Percentiles rank a stretch among this genome's conserved stretches.
Conservation (phyloP, 2,329 filamentous ascomycete species). For the Tolypocladium ovalisporum region DNA sequence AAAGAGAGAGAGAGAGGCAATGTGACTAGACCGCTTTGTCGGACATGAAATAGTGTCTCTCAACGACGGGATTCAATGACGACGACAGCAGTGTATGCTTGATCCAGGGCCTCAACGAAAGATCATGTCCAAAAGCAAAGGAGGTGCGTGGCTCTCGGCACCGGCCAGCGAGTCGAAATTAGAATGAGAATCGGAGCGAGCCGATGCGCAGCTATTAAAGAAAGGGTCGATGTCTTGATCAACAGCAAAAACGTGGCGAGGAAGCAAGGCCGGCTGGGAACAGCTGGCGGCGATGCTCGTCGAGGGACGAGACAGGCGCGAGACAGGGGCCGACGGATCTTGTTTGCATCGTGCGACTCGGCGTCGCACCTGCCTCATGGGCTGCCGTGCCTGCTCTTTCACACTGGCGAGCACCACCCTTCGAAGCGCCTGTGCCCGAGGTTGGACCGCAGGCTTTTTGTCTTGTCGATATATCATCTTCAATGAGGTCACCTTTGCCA, state of each 20-base stretch:
- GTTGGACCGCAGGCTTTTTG: neutral
- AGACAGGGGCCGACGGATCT: neutral
- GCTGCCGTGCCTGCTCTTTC: neutral
- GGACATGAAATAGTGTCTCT: neutral
- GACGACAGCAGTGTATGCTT: neutral
- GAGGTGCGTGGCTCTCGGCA: neutral
- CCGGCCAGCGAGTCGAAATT: neutral
- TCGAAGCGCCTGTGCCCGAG: neutral
- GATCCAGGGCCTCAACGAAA: neutral
- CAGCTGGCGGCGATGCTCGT: neutral
- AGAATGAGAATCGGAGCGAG: neutral
- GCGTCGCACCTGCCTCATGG: neutral
- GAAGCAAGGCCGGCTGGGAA: neutral
- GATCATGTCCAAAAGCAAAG: neutral
- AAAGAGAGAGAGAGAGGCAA: neutral
- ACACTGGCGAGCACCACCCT: neutral
- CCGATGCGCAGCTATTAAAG: neutral
- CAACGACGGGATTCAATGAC: neutral
- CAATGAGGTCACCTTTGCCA: neutral
- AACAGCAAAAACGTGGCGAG: neutral
- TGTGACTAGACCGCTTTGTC: neutral
- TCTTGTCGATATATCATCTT: neutral
- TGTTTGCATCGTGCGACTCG: neutral
- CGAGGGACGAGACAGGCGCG: neutral
- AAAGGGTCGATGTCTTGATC: neutral